Base-by-base conservation (phyloP, 2,329 filamentous ascomycete genomes). In the Colletotrichum sojae region DNA sequence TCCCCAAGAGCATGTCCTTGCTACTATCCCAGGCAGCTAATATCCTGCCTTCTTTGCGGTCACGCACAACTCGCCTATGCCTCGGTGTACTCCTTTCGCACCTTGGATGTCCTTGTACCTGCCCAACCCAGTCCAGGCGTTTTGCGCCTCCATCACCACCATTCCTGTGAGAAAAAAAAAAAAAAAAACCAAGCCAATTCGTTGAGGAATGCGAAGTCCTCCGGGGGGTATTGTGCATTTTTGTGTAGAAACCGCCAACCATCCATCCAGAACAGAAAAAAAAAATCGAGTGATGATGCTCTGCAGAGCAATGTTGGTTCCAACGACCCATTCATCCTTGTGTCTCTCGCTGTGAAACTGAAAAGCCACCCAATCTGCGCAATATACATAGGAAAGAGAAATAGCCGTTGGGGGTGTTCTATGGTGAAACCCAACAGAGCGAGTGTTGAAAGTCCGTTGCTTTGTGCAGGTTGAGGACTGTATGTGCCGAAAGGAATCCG, bases 211-310 rank as follows among this genome's bases (percentile, higher is more conserved):
- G 58, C 39, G 46, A 45, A 54, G 39, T 63, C 67, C 67, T 70
- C 63, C 31, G 10, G 39, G 67, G 67, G 67, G 67, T 70, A 70
- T 70, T 70, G 67, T 68, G 67, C 63, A 67, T 70, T 70, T 68
- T 68, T 70, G 52, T 70, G 63, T 70, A 57, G 54, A 62, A 65
- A 70, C 67, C 57, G 45, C 57, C 36, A 53, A 27, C 56, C 63
- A 53, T 39, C 56, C 63, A 22, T 70, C 46, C 36, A 67, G 55
- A 52, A 62, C 27, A 60, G 20, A 56, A n/a, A 67, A 63, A 22
- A 54, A 18, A 66, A 66, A 60, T 46, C 22, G 43, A 63, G 58
- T 40, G 53, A 68, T 48, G 56, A 49, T 63, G 67, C 67, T 68
- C 58, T 22, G 51, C 13, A 27, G 53, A 57, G 39, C 40, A 48